Conservation (phyloP, 1,139 yeast genomes). For the Saccharomyces hybrid region DNA sequence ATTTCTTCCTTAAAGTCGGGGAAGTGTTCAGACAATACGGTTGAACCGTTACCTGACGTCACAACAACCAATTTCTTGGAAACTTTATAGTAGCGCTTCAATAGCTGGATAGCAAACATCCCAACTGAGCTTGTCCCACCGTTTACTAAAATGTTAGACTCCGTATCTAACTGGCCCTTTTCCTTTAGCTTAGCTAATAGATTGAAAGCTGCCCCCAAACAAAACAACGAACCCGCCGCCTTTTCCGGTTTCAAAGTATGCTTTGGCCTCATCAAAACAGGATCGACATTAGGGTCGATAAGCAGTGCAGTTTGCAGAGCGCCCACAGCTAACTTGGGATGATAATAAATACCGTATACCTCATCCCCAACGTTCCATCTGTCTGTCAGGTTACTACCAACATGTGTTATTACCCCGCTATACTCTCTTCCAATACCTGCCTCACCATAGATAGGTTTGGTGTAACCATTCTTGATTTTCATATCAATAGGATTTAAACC, state of each 20-base stretch:
- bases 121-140: conserved; percentile 76
- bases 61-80: conserved; percentile 40
- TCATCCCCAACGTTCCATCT: conserved; percentile 52
- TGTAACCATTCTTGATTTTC: conserved; percentile 38
- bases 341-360: conserved; percentile 49
- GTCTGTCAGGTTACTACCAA: conserved; percentile 41
- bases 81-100: conserved; percentile 42
- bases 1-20: conserved; percentile 24
- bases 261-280: conserved; percentile 42
- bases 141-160: conserved; percentile 43
- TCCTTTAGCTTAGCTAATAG: conserved; percentile 34
- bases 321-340: conserved; percentile 41
- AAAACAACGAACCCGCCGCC: conserved; percentile 53
- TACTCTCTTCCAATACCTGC: conserved; percentile 65
- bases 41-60: conserved; percentile 33
- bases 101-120: conserved; percentile 48
- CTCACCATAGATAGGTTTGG: conserved; percentile 34
- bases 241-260: conserved; percentile 39
- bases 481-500: conserved; percentile 34
- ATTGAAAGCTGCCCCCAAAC: conserved; percentile 48
- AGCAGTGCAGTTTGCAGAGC: conserved; percentile 44
- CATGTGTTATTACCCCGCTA: conserved; percentile 52
- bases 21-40: conserved; percentile 23
- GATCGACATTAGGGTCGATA: conserved; percentile 36
- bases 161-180: conserved; percentile 24